Base-by-base conservation (phyloP, 345 rosid genomes). In the Linum usitatissimum region DNA sequence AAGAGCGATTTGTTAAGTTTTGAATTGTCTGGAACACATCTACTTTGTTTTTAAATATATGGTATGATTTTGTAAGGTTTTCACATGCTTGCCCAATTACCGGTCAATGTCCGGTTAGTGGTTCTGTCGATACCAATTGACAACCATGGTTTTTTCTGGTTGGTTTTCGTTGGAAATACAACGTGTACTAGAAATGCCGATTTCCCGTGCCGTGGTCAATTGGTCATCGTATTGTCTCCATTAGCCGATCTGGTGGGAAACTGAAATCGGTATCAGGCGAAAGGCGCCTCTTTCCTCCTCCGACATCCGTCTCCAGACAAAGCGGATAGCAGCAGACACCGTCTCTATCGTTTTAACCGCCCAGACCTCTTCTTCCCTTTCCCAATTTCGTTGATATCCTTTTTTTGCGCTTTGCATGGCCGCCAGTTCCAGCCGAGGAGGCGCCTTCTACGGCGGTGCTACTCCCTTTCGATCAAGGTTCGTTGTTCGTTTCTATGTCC, bases 381-480 rank as follows among this genome's bases (percentile, higher is more conserved):
- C 6, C 6, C 38, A 45, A 45, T 45, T 45, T 45, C 51, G 51
- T 45, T 13, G 51, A 45, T 45, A 3, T 45, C 51, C 3, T 4
- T 40, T 40, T 40, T 7, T 40, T 13, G 13, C 18, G 8, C 19
- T 75, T 53, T 55, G 6, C 28, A 90, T 85, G 95, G 86, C 83
- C 48, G 73, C 79, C 7, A 72, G 62, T 74, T 76, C 84, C 63
- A 71, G 72, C 61, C 67, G 83, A 59, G 83, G 81, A 38, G 81
- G 76, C 55, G 65, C 87, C 21, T 64, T 70, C 7, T 81, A 77
- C 79, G 86, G 89, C 15, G 88, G 85, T 28, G 86, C 86, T 0
- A 84, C 81, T 60, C 80, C 90, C 17, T 90, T 76, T 64, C 68
- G 92, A 75, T 87, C 97, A 21, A 78, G 79, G 87, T 83, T 45